Evolutionary conservation across 2,329 filamentous ascomycete species (phyloP).

Genomic region (Fusarium humuli): DNA sequence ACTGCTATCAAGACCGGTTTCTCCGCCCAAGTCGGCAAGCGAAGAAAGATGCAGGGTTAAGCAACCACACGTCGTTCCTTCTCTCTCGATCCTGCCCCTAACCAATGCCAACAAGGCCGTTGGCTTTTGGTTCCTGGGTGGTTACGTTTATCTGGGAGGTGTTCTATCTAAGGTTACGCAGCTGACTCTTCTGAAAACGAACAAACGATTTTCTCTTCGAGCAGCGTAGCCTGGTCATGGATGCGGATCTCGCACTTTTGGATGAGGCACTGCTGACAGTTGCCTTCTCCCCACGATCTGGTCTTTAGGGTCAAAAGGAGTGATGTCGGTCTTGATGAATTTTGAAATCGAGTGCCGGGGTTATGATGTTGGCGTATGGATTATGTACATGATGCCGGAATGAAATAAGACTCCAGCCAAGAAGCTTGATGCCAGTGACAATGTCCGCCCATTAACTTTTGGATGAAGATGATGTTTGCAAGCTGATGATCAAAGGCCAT

Average conservation of each 20-base stretch:
- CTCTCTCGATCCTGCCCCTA: slow-evolving; percentile 15
- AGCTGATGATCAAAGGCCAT: not conserved
- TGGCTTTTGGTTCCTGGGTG: slow-evolving; percentile 23
- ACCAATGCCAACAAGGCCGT: slow-evolving; percentile 7
- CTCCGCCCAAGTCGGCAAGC: slow-evolving; percentile 98
- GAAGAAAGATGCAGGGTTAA: slow-evolving; percentile 93
- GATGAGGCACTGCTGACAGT: slow-evolving; percentile 34
- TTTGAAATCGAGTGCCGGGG: slow-evolving; percentile 36
- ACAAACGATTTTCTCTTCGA: slow-evolving; percentile 6
- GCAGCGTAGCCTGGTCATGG: slow-evolving; percentile 19
- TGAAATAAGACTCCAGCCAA: slow-evolving; percentile 42
- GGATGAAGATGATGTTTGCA: not conserved
- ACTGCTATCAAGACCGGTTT: slow-evolving; percentile 99
- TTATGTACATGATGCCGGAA: slow-evolving; percentile 48
- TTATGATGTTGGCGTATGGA: slow-evolving; percentile 45
- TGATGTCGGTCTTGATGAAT: slow-evolving; percentile 29
- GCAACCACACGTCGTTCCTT: slow-evolving; percentile 15
- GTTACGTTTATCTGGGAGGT: slow-evolving; percentile 14
- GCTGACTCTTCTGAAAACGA: slow-evolving; percentile 7
- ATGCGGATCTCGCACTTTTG: slow-evolving; percentile 36
- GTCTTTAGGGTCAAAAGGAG: slow-evolving; percentile 38
- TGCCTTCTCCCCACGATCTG: slow-evolving; percentile 32
- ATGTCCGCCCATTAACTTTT: not conserved
- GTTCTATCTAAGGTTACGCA: slow-evolving; percentile 24
- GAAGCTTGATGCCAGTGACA: not conserved